Percentiles rank a stretch among this genome's conserved stretches.
Evolutionary conservation across 805 yeast species (phyloP).

Genomic region (Yamadazyma takamatsuzukensis): DNA sequence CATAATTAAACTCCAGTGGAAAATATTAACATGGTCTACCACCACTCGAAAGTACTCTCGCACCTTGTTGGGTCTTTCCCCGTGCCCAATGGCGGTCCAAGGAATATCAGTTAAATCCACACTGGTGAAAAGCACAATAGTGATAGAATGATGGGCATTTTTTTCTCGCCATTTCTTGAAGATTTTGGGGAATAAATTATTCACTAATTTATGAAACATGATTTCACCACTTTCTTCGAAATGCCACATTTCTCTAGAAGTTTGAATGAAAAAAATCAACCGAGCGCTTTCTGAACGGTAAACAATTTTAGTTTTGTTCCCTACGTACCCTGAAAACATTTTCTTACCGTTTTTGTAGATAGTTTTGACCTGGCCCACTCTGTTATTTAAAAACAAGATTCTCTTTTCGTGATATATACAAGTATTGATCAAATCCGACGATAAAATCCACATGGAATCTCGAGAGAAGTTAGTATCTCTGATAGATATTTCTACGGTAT

Average conservation of each 20-base stretch:
- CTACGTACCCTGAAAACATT: slow-evolving; percentile 72
- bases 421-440: slow-evolving; percentile 54
- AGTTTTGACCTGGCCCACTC: slow-evolving; percentile 61
- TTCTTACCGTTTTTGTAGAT: slow-evolving; percentile 67
- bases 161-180: slow-evolving; percentile 83
- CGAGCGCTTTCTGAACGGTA: slow-evolving; percentile 91
- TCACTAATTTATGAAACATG: slow-evolving; percentile 86
- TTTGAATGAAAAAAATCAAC: slow-evolving; percentile 77
- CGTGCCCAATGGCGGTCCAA: slow-evolving; percentile 59
- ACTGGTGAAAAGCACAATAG: slow-evolving; percentile 83
- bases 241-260: slow-evolving; percentile 96
- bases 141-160: slow-evolving; percentile 86
- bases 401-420: slow-evolving; percentile 70
- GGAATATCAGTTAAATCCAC: slow-evolving; percentile 56
- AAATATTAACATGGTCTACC: slow-evolving; percentile 87
- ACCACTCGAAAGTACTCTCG: slow-evolving; percentile 88
- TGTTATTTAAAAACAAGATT: slow-evolving; percentile 54
- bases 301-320: slow-evolving; percentile 70
- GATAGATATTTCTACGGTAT: slow-evolving; percentile 75
- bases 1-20: slow-evolving; percentile 92
- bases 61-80: slow-evolving; percentile 66
- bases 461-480: slow-evolving; percentile 79
- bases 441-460: slow-evolving; percentile 89
- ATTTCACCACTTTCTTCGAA: slow-evolving; percentile 96
- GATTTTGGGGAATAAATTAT: slow-evolving; percentile 86